These are phyloP conservation scores for Ambispora gerdemannii DNA, from an alignment of 192 early-diverging fungal species.

Conservation along the genomic window DNA sequence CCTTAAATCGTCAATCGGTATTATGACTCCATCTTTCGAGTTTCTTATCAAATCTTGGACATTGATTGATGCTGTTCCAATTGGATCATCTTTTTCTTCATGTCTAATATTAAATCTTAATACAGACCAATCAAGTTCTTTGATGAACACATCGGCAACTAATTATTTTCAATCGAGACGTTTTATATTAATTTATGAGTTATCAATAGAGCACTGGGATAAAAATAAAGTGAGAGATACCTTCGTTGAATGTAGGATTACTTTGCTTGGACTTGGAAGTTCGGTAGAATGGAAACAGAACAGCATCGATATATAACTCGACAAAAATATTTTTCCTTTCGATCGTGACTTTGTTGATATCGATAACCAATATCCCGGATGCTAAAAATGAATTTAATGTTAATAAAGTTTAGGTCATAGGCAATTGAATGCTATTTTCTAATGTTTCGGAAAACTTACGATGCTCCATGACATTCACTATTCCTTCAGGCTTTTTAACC, in stretches of 20 bases:
- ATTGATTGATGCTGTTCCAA: background rate
- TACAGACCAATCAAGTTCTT: slow-evolving; percentile 38
- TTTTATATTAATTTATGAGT: background rate
- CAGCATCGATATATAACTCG: slow-evolving; percentile 2
- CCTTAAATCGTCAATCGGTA: background rate
- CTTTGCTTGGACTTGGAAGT: background rate
- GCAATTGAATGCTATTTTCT: background rate
- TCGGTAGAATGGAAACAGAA: background rate
- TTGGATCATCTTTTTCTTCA: background rate
- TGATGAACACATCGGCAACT: slow-evolving; percentile 38
- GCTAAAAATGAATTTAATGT: background rate
- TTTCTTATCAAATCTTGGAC: background rate
- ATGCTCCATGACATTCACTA: background rate
- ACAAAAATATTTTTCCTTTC: slow-evolving; percentile 11
- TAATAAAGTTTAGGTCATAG: background rate
- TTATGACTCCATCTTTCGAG: background rate
- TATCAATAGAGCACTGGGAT: too few relatives aligned
- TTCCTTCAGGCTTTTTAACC: background rate
- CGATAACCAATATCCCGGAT: slow-evolving; percentile 20
- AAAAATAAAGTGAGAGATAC: slow-evolving; percentile 9
- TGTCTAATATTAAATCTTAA: background rate
- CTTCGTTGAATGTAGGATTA: slow-evolving; percentile 21
- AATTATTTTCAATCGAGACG: background rate
- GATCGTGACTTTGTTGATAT: slow-evolving; percentile 11
- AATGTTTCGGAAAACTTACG: background rate